Evolutionary conservation across 2,329 filamentous ascomycete genomes (phyloP).

Genomic region (Xylaria sp.): DNA sequence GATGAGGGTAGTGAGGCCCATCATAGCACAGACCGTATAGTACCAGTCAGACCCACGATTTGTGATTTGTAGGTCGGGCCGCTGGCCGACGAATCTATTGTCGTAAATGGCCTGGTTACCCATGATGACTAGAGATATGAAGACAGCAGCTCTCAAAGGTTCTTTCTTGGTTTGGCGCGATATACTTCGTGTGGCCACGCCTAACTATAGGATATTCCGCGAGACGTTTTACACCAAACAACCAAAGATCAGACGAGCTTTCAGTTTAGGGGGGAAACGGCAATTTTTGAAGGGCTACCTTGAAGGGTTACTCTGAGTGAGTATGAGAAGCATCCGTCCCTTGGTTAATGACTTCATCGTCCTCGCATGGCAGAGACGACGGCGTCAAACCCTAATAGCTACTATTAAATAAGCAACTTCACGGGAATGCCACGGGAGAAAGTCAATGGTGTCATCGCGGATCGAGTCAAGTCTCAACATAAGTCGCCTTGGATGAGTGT

Average conservation of each 20-base stretch:
- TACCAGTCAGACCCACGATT: slow-evolving; percentile 70
- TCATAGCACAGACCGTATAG: slow-evolving; percentile 69
- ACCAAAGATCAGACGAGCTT: background rate
- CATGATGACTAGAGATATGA: slow-evolving; percentile 3
- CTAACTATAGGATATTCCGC: too few relatives aligned
- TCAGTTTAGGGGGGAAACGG: background rate
- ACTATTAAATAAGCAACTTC: slow-evolving; percentile 17
- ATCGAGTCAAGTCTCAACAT: slow-evolving; percentile 7
- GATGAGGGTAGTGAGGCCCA: slow-evolving; percentile 64
- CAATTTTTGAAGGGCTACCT: slow-evolving; percentile 27
- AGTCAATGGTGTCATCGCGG: slow-evolving; percentile 20
- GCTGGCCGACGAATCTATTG: slow-evolving; percentile 60
- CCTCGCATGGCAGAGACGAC: slow-evolving; percentile 25
- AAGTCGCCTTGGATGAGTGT: background rate
- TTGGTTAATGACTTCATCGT: slow-evolving; percentile 46
- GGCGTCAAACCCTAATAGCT: slow-evolving; percentile 37
- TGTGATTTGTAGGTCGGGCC: slow-evolving; percentile 68
- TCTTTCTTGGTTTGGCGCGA: background rate
- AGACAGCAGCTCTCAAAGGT: background rate
- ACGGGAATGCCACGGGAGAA: background rate
- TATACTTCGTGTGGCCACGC: too few relatives aligned
- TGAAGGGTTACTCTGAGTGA: too few relatives aligned
- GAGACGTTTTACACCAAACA: background rate
- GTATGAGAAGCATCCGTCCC: background rate
- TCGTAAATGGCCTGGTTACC: slow-evolving; percentile 59